Conservation (phyloP, 495 filamentous ascomycete species). For the Coniosporium apollinis region DNA sequence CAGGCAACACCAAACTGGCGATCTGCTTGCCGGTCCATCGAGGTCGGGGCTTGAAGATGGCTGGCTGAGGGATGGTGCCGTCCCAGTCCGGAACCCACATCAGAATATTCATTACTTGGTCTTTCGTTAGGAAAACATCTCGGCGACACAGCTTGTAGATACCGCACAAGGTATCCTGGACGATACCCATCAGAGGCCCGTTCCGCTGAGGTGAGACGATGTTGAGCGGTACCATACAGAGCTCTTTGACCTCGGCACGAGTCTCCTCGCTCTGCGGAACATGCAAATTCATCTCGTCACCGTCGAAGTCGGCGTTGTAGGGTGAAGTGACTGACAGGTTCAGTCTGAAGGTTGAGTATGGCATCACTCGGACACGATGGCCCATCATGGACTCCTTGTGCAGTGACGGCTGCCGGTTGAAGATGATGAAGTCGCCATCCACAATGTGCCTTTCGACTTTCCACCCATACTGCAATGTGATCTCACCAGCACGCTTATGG, state of each 20-base stretch:
- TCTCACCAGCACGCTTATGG: slow-evolving; percentile 65
- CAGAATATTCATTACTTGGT: slow-evolving; percentile 87
- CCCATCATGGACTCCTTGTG: slow-evolving; percentile 99
- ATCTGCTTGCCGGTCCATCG: slow-evolving; percentile 99
- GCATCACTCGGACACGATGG: slow-evolving; percentile 93
- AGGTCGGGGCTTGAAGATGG: slow-evolving; percentile 78
- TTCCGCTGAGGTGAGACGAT: slow-evolving; percentile 98
- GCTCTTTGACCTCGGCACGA: slow-evolving; percentile 75
- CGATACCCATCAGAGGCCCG: slow-evolving; percentile 96
- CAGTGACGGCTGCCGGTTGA: slow-evolving; percentile 96
- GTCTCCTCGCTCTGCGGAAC: slow-evolving; percentile 95
- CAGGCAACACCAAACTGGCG: slow-evolving; percentile 78
- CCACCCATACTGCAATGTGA: slow-evolving; percentile 87
- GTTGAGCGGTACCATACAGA: slow-evolving; percentile 92
- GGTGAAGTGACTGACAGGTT: slow-evolving; percentile 96
- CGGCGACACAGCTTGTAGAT: slow-evolving; percentile 92
- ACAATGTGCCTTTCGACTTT: slow-evolving; percentile 93
- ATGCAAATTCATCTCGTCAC: slow-evolving; percentile 99
- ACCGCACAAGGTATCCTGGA: slow-evolving; percentile 91
- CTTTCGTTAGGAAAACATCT: slow-evolving; percentile 77
- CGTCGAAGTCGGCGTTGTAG: slow-evolving; percentile 99
- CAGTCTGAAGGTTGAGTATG: slow-evolving; percentile 92
- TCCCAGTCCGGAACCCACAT: slow-evolving; percentile 98
- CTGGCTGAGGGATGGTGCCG: slow-evolving; percentile 76
- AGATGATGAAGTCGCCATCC: slow-evolving; percentile 93